Conservation (phyloP, 129 eudicot genomes). For the Heracleum sosnowskyi region DNA sequence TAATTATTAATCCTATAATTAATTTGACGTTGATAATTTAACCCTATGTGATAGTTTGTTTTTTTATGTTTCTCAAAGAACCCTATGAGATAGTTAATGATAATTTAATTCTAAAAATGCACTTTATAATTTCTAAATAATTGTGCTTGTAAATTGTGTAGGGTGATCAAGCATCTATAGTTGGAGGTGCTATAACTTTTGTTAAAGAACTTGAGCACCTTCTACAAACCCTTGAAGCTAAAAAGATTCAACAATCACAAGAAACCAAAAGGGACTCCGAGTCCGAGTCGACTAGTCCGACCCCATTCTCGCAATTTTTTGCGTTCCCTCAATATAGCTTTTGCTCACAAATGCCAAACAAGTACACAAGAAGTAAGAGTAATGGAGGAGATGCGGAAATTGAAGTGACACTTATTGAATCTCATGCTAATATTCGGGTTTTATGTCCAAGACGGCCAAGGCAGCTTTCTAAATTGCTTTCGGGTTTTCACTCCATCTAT, state of each 20-base stretch:
- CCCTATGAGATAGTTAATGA: background rate
- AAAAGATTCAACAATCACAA: slow-evolving; percentile 29
- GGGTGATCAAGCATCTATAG: slow-evolving; percentile 96
- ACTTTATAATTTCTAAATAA: background rate
- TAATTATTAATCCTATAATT: background rate
- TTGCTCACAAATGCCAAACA: slow-evolving; percentile 49
- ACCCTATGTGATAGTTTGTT: background rate
- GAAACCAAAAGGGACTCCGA: background rate
- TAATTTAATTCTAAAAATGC: background rate
- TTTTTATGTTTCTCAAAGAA: too few relatives aligned
- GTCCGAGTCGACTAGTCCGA: background rate
- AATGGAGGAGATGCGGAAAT: slow-evolving; percentile 60
- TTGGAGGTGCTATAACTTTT: slow-evolving; percentile 88
- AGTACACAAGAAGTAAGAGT: slow-evolving; percentile 44
- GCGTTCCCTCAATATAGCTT: slow-evolving; percentile 63
- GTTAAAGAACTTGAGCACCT: slow-evolving; percentile 89
- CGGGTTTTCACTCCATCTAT: slow-evolving; percentile 58
- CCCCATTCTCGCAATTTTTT: slow-evolving; percentile 59
- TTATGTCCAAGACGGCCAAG: slow-evolving; percentile 40
- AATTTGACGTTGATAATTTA: too few relatives aligned
- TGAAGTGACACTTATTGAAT: slow-evolving; percentile 84
- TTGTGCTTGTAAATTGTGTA: slow-evolving; percentile 6
- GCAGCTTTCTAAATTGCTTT: slow-evolving; percentile 72
- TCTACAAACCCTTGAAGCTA: slow-evolving; percentile 75
- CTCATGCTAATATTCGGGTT: slow-evolving; percentile 77